These are phyloP conservation scores for Paracoccidioides lutzii DNA, from an alignment of 2,329 filamentous ascomycete genomes.

Conservation along the genomic window DNA sequence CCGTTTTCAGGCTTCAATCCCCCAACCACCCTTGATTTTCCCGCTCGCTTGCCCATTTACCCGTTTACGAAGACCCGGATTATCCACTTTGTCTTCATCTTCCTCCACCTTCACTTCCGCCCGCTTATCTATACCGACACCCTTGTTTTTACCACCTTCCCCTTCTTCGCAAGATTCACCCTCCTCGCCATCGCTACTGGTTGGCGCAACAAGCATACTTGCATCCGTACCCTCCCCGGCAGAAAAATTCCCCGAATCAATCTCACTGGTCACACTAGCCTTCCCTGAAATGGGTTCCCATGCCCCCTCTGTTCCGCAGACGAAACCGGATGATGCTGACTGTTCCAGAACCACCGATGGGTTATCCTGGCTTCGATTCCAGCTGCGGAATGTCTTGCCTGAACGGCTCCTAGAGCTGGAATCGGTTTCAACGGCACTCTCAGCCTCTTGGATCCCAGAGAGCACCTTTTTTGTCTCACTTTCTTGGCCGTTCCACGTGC, in stretches of 20 bases:
- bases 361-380: background rate
- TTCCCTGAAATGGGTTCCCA: slow-evolving; percentile 15
- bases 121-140: background rate
- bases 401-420: background rate
- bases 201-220: slow-evolving; percentile 16
- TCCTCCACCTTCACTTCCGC: background rate
- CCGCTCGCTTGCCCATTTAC: too few relatives aligned
- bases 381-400: background rate
- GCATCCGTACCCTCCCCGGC: slow-evolving; percentile 16
- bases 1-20: background rate
- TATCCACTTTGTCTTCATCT: background rate
- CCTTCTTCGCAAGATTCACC: slow-evolving; percentile 19
- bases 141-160: slow-evolving; percentile 6
- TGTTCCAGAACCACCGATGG: background rate
- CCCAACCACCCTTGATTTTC: background rate
- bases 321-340: background rate
- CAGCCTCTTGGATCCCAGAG: background rate
- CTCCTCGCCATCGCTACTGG: slow-evolving; percentile 18
- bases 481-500: slow-evolving; percentile 65
- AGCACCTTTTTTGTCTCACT: slow-evolving; percentile 39
- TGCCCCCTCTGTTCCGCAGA: slow-evolving; percentile 7
- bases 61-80: background rate
- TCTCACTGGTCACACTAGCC: background rate
- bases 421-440: background rate
- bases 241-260: slow-evolving; percentile 14